phyloP scores from a whole-genome alignment of 139 green algal genomes.

The Picochlorum costavermella region DNA sequence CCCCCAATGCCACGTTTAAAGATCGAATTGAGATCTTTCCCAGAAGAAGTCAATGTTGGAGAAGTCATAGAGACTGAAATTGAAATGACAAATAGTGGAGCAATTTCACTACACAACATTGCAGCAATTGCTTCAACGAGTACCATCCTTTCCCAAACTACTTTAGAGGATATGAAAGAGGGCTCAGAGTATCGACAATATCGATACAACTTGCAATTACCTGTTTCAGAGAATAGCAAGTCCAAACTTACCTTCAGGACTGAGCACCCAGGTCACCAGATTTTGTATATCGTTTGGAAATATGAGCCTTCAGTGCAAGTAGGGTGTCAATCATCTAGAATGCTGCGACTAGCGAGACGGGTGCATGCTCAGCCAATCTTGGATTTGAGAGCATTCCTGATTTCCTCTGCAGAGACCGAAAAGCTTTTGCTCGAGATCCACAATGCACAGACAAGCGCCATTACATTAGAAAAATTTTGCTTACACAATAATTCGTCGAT shows the following conservation, averaged over 20 bases:
- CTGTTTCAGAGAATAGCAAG: neutral
- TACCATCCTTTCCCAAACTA: neutral
- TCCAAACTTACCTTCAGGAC: neutral
- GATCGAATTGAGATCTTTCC: constrained; percentile 23
- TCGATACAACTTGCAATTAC: neutral
- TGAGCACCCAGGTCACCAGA: neutral
- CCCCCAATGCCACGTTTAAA: constrained; percentile 54
- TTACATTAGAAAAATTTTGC: too few relatives aligned
- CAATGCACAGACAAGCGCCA: too few relatives aligned
- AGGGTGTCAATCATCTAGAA: neutral
- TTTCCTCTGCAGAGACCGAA: neutral
- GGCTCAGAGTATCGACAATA: neutral
- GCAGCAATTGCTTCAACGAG: neutral
- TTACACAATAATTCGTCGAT: too few relatives aligned
- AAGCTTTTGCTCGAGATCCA: neutral
- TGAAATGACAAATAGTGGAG: constrained; percentile 31
- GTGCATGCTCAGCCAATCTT: neutral
- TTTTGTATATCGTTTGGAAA: neutral
- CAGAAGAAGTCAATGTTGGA: constrained; percentile 25
- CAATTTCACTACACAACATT: constrained; percentile 21
- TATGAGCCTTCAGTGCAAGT: neutral
- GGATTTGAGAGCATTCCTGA: neutral
- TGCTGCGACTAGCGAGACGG: neutral
- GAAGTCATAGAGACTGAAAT: constrained; percentile 26
- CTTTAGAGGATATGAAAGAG: neutral